Base-by-base conservation (phyloP, 805 yeast genomes). In the Candida sanyiensis region DNA sequence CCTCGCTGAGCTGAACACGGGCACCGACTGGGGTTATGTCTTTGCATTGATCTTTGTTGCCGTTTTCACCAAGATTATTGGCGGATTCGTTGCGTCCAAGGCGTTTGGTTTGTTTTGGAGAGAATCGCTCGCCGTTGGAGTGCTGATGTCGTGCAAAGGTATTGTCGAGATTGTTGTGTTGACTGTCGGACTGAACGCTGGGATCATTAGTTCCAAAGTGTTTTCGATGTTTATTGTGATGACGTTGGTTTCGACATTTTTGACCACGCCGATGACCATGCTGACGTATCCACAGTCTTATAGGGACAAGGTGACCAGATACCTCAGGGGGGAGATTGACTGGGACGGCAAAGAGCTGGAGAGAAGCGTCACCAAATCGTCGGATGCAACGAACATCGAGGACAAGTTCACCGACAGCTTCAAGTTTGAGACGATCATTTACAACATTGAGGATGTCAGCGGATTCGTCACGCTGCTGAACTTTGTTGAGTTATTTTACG, bases 141-240 rank as follows among this genome's bases (percentile, higher is more conserved):
- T 82, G 18, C 66, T 84, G 49, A 84, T 84, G 93, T 82, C 90
- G 6, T 84, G 95, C 69, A 84, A 84, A 59, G 95, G 95, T 59
- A 82, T 83, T 46, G 93, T 83, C 18, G 94, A 83, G 59, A 80
- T 83, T 56, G 89, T 83, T 29, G 93, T 83, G 16, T 65, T 83
- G 47, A 77, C 75, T 29, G 77, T 81, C 18, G 95, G 95, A 35
- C 66, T 83, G 39, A 77, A 73, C 44, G 83, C 93, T 5, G 73
- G 74, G 0, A 84, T 84, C 38, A 75, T 84, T 36, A 66, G 77
- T 4, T 68, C 70, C 40, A 76, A 73, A 44, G 77, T 79, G 2
- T 84, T 75, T 56, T 80, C 89, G 13, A 84, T 84, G 89, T 83
- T 84, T 54, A 75, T 84, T 40, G 75, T 84, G 27, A 84, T 84